phyloP scores from a whole-genome alignment of 2,329 filamentous ascomycete genomes.

The Monilinia fructigena region DNA sequence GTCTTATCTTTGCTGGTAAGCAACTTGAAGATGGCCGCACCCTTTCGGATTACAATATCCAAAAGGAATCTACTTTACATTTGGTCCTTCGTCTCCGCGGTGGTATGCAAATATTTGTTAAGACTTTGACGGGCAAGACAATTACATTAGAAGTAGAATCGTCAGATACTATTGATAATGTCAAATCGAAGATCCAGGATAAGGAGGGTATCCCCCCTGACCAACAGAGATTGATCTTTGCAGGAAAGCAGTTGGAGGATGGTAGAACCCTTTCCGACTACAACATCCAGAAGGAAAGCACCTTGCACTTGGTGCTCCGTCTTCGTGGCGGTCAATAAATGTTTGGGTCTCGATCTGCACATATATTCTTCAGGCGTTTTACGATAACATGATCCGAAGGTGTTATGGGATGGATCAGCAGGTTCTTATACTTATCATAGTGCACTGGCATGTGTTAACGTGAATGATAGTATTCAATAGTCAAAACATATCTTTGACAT shows the following conservation, averaged over 20 bases:
- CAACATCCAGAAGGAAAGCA: conserved; percentile 81
- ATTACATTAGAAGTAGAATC: conserved; percentile 68
- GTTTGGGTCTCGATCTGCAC: conserved; percentile 13
- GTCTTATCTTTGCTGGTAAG: conserved; percentile 69
- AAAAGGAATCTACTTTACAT: conserved; percentile 73
- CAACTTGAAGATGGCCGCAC: conserved; percentile 74
- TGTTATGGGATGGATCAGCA: conserved; percentile 15
- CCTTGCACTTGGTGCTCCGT: conserved; percentile 68
- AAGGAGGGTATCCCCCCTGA: conserved; percentile 72
- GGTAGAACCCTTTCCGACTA: conserved; percentile 79
- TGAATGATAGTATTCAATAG: conserved; percentile 22
- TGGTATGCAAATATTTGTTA: conserved; percentile 75
- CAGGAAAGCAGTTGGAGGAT: conserved; percentile 71
- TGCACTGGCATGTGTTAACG: conserved; percentile 14
- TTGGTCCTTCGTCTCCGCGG: conserved; percentile 69
- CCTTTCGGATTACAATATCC: conserved; percentile 86
- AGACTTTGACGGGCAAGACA: conserved; percentile 68
- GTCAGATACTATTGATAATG: conserved; percentile 69
- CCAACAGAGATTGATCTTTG: conserved; percentile 69
- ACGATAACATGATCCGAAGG: conserved; percentile 16
- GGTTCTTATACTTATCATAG: conserved; percentile 8
- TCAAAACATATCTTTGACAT: conserved; percentile 23
- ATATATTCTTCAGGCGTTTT: conserved; percentile 19
- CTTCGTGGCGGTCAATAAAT: conserved; percentile 60
- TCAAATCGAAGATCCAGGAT: conserved; percentile 69